Base-by-base conservation (phyloP, 768 basidiomycete genomes). In the Daedaleopsis sinensis region DNA sequence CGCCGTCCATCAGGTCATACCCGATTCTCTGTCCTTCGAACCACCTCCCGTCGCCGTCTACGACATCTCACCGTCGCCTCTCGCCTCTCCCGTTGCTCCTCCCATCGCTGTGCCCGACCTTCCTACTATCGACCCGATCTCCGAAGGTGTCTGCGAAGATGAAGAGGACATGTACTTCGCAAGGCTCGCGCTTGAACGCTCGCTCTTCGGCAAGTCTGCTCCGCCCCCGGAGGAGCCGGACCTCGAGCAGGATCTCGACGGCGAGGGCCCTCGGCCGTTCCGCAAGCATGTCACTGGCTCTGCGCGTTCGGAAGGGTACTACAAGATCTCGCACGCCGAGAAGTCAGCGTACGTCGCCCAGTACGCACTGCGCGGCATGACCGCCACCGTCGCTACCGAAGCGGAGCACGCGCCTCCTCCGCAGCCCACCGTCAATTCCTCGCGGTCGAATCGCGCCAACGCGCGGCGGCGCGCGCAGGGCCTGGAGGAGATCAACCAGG, bases 261-360 rank as follows among this genome's bases (percentile, higher is more conserved):
- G 78, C 11, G 80, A 81, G 44, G 68, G 77, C 1, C 79, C 81
- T 7, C 75, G 77, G 8, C 77, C 84, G n/a, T 84, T 87, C 75
- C 87, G 90, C 39, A 87, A 86, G 55, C 94, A 96, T 71, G 66
- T 85, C 52, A 90, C 91, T 1, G 95, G 96, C 23, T 90, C 92
- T 36, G 94, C 94, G 18, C 86, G 96, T 16, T 94, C 95, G 1
- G 93, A 98, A 73, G 96, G 97, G 4, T 95, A 89, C 76, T 96
- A 96, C 83, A 93, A 94, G 79, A 93, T 98, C 72, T 88, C 93
- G 0, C 90, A 93, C 68, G 84, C 89, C 7, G 92, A 94, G 72
- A 97, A 97, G 78, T 89, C 93, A 0, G 86, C 86, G 2, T 98
- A 98, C 67, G 91, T 98, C 46, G 90, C 93, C 6, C 93, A 96